Percentiles rank a stretch among this genome's conserved stretches.
These are phyloP conservation scores for Cryptosporidium sp. DNA, from an alignment of 169 alveolate species.

Conservation along the genomic window DNA sequence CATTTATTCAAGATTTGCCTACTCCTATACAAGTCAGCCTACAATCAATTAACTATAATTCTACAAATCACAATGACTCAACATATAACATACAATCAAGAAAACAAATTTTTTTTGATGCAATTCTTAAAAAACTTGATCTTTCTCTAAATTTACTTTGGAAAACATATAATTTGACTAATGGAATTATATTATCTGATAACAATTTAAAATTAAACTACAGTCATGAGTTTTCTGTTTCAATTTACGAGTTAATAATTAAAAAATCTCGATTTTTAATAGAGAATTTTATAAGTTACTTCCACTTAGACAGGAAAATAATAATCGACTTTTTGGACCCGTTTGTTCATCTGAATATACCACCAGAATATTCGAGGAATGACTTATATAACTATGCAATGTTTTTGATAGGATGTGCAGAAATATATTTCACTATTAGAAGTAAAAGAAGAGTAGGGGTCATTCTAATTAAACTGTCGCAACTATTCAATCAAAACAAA, in stretches of 20 bases:
- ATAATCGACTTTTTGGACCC: constrained; percentile 65
- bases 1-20: constrained; percentile 49
- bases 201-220: neutral
- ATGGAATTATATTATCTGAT: constrained; percentile 1
- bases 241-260: constrained; percentile 18
- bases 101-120: constrained; percentile 42
- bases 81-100: constrained; percentile 16
- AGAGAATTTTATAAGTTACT: constrained; percentile 17
- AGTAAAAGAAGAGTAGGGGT: constrained; percentile 63
- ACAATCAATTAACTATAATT: neutral
- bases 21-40: constrained; percentile 32
- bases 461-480: constrained; percentile 12
- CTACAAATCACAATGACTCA: neutral
- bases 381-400: constrained; percentile 25
- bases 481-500: constrained; percentile 20
- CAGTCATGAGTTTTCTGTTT: neutral
- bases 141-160: constrained; percentile 10
- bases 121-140: constrained; percentile 22
- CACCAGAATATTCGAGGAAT: neutral
- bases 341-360: neutral
- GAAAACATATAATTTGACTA: neutral
- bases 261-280: constrained; percentile 28
- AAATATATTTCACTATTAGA: neutral
- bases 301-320: constrained; percentile 36
- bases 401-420: constrained; percentile 49